These are phyloP conservation scores for Aquilaria agallochum DNA, from an alignment of 441 rosid species.

Conservation along the genomic window DNA sequence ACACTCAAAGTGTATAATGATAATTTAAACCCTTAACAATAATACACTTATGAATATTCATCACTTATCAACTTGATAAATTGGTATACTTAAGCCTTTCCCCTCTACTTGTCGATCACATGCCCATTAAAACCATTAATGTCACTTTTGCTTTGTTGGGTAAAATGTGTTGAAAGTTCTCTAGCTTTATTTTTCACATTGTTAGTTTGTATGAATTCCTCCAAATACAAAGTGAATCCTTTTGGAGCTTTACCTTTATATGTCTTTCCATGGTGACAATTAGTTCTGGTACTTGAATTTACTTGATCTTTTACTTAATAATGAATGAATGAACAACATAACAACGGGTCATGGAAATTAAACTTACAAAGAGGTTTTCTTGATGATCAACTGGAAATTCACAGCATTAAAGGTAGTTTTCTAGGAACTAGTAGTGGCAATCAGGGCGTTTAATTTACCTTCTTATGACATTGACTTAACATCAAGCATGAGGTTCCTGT, in stretches of 20 bases:
- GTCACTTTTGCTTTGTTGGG: too few relatives aligned
- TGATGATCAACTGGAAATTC: slow-evolving; percentile 55
- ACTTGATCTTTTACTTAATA: slow-evolving; percentile 46
- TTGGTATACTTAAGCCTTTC: too few relatives aligned
- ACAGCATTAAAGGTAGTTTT: slow-evolving; percentile 68
- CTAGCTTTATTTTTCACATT: too few relatives aligned
- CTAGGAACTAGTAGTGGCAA: slow-evolving; percentile 77
- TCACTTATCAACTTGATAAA: too few relatives aligned
- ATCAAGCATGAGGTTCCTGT: slow-evolving; percentile 55
- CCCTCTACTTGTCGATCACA: too few relatives aligned
- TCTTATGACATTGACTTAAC: slow-evolving; percentile 68
- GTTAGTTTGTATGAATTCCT: slow-evolving; percentile 28
- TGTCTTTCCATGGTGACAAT: slow-evolving; percentile 76
- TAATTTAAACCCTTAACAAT: too few relatives aligned
- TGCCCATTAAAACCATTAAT: too few relatives aligned
- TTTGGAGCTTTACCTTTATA: slow-evolving; percentile 44
- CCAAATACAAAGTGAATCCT: slow-evolving; percentile 44
- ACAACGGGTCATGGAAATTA: slow-evolving; percentile 61
- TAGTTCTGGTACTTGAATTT: slow-evolving; percentile 96
- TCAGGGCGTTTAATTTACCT: slow-evolving; percentile 73
- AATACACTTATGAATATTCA: too few relatives aligned
- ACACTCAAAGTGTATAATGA: too few relatives aligned
- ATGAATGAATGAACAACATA: slow-evolving; percentile 36
- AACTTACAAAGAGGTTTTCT: slow-evolving; percentile 61
- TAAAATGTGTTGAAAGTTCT: too few relatives aligned